Base-by-base conservation (phyloP, 2,329 filamentous ascomycete species). In the Claviceps digitariae region DNA sequence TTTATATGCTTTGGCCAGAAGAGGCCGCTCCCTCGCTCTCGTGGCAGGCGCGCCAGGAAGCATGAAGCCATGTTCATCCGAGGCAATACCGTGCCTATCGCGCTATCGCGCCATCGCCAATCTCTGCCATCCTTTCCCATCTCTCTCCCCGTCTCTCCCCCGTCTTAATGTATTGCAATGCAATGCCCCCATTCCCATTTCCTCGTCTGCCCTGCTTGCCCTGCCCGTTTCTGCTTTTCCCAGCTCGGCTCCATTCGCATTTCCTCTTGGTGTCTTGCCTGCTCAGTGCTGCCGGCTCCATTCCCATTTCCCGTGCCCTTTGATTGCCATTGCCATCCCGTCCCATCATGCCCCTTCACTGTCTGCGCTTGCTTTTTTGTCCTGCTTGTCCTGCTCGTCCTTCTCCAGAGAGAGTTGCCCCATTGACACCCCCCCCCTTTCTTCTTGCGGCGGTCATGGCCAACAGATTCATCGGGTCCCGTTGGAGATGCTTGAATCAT, bases 401-500 rank as follows among this genome's bases (percentile, higher is more conserved):
- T 38, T 12, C 4, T 38, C 34, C 34, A 34, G 31, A 34, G 31
- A 34, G 31, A 34, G 31, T 29, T 29, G 27, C 8, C 1, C 27
- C 27, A 4, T 29, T 29, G n/a, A n/a, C n/a, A n/a, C n/a, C n/a
- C 27, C 27, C 27, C 27, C 27, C 27, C 4, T 8, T 8, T 29
- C 27, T 4, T 29, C 31, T 34, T 34, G 31, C 10, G 34, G 34
- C 34, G 13, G 34, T 17, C 34, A 17, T 38, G 21, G 21, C 20
- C 13, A 44, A 25, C 8, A 29, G 8, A n/a, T 36, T 34, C 13
- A 29, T 23, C 41, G 13, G 52, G 12, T 15, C 20, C 34, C 38
- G 10, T 49, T 44, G 45, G 51, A 48, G 46, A 48, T 49, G 40
- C 47, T 53, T 55, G 48, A 51, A 29, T 46, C 49, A 44, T 55